These are phyloP conservation scores for Beauveria medogensis DNA, from an alignment of 2,329 filamentous ascomycete species.

Conservation along the genomic window DNA sequence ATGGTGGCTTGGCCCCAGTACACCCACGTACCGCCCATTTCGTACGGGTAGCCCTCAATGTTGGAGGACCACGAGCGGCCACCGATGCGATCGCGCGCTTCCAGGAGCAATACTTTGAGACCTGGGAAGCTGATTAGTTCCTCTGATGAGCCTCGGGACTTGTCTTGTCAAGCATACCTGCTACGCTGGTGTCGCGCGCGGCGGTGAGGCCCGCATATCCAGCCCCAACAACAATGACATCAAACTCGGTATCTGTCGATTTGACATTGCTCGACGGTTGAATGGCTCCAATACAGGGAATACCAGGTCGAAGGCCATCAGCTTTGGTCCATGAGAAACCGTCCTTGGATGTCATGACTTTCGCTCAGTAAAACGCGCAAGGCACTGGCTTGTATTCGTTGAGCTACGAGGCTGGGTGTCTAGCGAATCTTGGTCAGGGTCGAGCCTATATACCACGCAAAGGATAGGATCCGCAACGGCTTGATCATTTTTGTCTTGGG, in stretches of 20 bases:
- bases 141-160: neutral
- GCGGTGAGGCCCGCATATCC: conserved; percentile 24
- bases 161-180: conserved; percentile 17
- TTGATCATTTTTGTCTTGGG: neutral
- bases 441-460: no score
- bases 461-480: neutral
- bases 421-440: no score
- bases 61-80: conserved; percentile 39
- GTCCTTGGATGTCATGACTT: conserved; percentile 21
- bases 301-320: conserved; percentile 21
- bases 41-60: conserved; percentile 34
- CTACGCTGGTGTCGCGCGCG: conserved; percentile 19
- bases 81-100: conserved; percentile 40
- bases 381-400: no score
- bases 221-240: conserved; percentile 24
- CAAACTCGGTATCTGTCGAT: conserved; percentile 13
- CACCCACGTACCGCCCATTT: conserved; percentile 44
- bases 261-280: conserved; percentile 19
- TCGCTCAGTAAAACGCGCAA: no score
- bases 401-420: no score
- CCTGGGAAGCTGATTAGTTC: conserved; percentile 15
- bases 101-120: conserved; percentile 33
- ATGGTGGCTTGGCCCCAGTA: conserved; percentile 36
- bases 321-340: conserved; percentile 24
- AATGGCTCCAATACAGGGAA: conserved; percentile 24